Conservation (phyloP, 192 early-diverging fungal genomes). For the Kappamyces sp. region DNA sequence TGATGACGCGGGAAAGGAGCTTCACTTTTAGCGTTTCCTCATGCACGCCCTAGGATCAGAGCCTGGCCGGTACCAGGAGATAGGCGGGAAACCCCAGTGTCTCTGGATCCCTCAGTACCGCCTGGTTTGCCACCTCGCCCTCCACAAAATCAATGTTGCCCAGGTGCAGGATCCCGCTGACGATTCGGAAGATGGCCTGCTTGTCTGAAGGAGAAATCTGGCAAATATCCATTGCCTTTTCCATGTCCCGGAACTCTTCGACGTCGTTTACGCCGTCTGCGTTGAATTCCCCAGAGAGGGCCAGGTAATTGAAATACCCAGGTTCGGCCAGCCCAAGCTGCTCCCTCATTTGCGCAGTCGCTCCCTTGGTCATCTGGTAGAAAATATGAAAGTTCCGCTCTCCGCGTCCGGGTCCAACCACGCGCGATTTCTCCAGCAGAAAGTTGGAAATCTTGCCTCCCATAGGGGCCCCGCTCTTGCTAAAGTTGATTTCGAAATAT, state of each 20-base stretch:
- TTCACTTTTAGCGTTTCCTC: slow-evolving; percentile 35
- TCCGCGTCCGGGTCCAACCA: slow-evolving; percentile 86
- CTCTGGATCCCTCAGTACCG: slow-evolving; percentile 21
- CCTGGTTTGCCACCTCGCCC: slow-evolving; percentile 59
- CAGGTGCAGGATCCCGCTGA: slow-evolving; percentile 91
- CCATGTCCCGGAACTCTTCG: slow-evolving; percentile 79
- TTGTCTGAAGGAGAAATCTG: slow-evolving; percentile 76
- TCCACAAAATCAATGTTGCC: slow-evolving; percentile 91
- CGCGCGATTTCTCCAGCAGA: slow-evolving; percentile 92
- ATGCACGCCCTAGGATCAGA: slow-evolving; percentile 23
- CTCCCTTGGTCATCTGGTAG: slow-evolving; percentile 43
- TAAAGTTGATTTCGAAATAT: slow-evolving; percentile 98
- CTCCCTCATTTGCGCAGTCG: slow-evolving; percentile 32
- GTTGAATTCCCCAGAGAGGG: slow-evolving; percentile 34
- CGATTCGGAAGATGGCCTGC: slow-evolving; percentile 81
- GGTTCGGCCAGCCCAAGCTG: slow-evolving; percentile 50
- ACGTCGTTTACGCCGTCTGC: slow-evolving; percentile 93
- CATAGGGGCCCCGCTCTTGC: slow-evolving; percentile 81
- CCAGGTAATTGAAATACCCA: slow-evolving; percentile 47
- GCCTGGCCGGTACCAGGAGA: slow-evolving; percentile 25
- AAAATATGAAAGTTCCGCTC: slow-evolving; percentile 99
- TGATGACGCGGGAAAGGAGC: slow-evolving; percentile 36
- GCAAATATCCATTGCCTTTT: slow-evolving; percentile 89
- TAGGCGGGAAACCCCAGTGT: slow-evolving; percentile 53
- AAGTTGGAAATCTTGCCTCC: slow-evolving; percentile 98